A percentile compares a stretch with the other conserved stretches of the same genome.
phyloP scores from a whole-genome alignment of 345 rosid species.

The Salix udensis region DNA sequence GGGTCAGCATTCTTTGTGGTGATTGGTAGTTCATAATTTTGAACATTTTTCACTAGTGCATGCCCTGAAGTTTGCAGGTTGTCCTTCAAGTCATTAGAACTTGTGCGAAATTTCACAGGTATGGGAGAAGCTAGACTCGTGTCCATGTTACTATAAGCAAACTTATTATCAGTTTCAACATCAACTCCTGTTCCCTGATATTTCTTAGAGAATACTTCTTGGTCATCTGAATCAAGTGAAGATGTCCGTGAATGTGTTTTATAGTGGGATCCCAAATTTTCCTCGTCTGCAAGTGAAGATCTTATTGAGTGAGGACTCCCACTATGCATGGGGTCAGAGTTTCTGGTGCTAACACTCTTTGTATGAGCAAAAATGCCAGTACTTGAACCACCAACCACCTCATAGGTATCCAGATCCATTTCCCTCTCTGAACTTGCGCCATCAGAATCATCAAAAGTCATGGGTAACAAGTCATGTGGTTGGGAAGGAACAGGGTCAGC shows the following conservation, averaged over 20 bases:
- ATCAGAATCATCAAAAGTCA: constrained; percentile 52
- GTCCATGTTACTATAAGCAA: not conserved
- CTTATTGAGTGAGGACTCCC: not conserved
- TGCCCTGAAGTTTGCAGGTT: constrained; percentile 10
- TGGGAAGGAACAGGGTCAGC: constrained; percentile 39
- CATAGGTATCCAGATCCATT: constrained; percentile 13
- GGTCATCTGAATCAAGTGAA: constrained; percentile 1
- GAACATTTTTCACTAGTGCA: constrained; percentile 29
- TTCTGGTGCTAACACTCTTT: constrained; percentile 12
- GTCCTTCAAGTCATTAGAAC: not conserved
- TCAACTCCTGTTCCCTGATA: constrained; percentile 8
- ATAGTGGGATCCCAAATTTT: constrained; percentile 1
- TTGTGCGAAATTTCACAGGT: constrained; percentile 3
- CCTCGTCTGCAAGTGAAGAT: constrained; percentile 14
- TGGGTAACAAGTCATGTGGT: constrained; percentile 37
- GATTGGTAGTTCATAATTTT: not conserved
- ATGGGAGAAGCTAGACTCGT: constrained; percentile 14
- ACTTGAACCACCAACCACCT: constrained; percentile 14
- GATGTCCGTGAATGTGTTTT: constrained; percentile 4
- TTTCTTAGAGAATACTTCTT: constrained; percentile 8
- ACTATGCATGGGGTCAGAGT: constrained; percentile 5
- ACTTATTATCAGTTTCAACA: constrained; percentile 9
- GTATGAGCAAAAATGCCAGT: not conserved
- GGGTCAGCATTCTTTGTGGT: constrained; percentile 29
- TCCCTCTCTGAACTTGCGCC: constrained; percentile 18